A percentile compares a stretch with the other conserved stretches of the same genome.
These are phyloP conservation scores for Boletus subcaerulescens DNA, from an alignment of 768 basidiomycete genomes.

Conservation along the genomic window DNA sequence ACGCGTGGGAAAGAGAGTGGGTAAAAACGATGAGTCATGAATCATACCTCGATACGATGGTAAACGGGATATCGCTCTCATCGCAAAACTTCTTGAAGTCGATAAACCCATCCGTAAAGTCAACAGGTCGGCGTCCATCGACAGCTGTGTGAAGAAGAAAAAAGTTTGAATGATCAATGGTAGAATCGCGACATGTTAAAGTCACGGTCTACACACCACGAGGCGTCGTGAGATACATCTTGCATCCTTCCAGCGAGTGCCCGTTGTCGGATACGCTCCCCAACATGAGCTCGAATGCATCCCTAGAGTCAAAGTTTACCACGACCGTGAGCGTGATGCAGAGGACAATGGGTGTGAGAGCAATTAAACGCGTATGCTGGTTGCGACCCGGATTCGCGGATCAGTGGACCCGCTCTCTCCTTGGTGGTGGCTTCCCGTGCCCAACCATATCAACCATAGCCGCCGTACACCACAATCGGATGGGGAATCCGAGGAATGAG, in stretches of 20 bases:
- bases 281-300: constrained; percentile 86
- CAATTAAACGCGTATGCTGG: not conserved
- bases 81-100: constrained; percentile 86
- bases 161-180: not conserved
- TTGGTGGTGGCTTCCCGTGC: not conserved
- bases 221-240: constrained; percentile 66
- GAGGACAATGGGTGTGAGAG: constrained; percentile 6
- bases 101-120: constrained; percentile 61
- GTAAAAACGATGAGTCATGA: not conserved
- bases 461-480: not conserved
- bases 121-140: constrained; percentile 10
- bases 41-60: constrained; percentile 85
- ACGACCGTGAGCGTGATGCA: constrained; percentile 16
- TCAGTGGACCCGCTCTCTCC: not conserved
- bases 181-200: not conserved
- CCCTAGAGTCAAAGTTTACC: constrained; percentile 44
- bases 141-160: constrained; percentile 1
- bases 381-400: constrained; percentile 5
- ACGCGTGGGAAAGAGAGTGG: constrained; percentile 7
- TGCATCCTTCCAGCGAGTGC: constrained; percentile 84
- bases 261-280: constrained; percentile 71
- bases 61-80: constrained; percentile 74
- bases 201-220: constrained; percentile 34
- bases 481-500: not conserved
- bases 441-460: not conserved